phyloP scores from a whole-genome alignment of 1,284 basidiomycete genomes.

The Jaminaea rosea region DNA sequence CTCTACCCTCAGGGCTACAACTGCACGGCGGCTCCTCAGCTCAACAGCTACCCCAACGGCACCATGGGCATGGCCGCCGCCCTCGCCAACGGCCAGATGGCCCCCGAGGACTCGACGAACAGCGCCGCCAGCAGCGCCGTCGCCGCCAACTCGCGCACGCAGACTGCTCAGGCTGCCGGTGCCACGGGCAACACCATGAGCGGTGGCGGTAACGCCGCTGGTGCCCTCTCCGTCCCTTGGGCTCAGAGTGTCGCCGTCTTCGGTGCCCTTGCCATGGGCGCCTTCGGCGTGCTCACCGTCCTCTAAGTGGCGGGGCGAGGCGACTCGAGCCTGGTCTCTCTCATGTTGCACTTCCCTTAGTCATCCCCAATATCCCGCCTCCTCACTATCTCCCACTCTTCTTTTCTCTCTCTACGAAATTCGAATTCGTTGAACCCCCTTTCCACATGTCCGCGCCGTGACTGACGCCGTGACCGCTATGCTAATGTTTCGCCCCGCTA shows the following conservation, averaged over 20 bases:
- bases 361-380: too few relatives aligned
- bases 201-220: neutral
- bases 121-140: conserved; percentile 4
- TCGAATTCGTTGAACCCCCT: too few relatives aligned
- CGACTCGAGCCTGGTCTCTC: too few relatives aligned
- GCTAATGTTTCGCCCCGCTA: too few relatives aligned
- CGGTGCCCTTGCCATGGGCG: conserved; percentile 6
- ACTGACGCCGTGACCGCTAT: too few relatives aligned
- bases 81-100: neutral
- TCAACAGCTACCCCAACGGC: conserved; percentile 8
- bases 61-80: conserved; percentile 4
- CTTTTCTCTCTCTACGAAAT: too few relatives aligned
- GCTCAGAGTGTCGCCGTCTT: neutral
- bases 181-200: neutral
- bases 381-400: too few relatives aligned
- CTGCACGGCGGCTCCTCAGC: neutral
- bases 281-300: conserved; percentile 5
- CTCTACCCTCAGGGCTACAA: neutral
- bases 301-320: too few relatives aligned
- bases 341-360: too few relatives aligned
- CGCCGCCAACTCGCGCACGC: too few relatives aligned
- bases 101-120: neutral
- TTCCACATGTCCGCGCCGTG: too few relatives aligned
- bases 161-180: neutral
- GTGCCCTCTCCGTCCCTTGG: neutral